A percentile compares a stretch with the other conserved stretches of the same genome.
Conservation (phyloP, 208 protist genomes). For the Trypanosomatidae sp. region DNA sequence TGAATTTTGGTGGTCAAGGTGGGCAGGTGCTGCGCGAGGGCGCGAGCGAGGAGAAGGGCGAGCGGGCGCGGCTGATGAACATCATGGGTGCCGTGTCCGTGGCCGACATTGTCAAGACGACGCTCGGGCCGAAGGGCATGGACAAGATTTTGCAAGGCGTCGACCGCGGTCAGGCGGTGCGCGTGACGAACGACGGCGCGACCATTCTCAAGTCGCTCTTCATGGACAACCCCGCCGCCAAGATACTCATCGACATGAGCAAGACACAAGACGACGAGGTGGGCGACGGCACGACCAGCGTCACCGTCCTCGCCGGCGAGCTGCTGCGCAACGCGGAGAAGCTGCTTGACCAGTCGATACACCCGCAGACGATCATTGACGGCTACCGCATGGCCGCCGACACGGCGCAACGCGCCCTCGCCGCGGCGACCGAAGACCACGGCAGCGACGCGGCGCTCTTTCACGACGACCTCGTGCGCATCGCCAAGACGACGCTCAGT, state of each 20-base stretch:
- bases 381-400: conserved; percentile 82
- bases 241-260: conserved; percentile 98
- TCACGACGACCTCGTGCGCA: conserved; percentile 95
- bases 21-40: conserved; percentile 73
- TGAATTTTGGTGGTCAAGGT: conserved; percentile 73
- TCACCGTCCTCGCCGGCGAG: conserved; percentile 98
- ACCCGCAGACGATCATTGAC: conserved; percentile 98
- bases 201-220: conserved; percentile 99
- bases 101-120: conserved; percentile 98
- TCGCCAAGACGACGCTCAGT: conserved; percentile 99
- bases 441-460: conserved; percentile 83
- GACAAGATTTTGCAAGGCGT: conserved; percentile 91
- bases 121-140: conserved; percentile 99
- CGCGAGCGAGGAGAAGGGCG: conserved; percentile 87
- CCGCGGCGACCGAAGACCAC: conserved; percentile 68
- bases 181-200: conserved; percentile 99
- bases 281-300: conserved; percentile 99
- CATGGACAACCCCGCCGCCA: conserved; percentile 98
- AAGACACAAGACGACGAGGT: conserved; percentile 99
- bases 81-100: conserved; percentile 84
- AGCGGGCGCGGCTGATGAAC: conserved; percentile 87
- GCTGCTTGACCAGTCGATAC: conserved; percentile 95
- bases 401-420: conserved; percentile 79
- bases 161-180: conserved; percentile 69
- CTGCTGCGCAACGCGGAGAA: conserved; percentile 98